phyloP scores from a whole-genome alignment of 2,329 filamentous ascomycete genomes.

The Aspergillaceae sp. region DNA sequence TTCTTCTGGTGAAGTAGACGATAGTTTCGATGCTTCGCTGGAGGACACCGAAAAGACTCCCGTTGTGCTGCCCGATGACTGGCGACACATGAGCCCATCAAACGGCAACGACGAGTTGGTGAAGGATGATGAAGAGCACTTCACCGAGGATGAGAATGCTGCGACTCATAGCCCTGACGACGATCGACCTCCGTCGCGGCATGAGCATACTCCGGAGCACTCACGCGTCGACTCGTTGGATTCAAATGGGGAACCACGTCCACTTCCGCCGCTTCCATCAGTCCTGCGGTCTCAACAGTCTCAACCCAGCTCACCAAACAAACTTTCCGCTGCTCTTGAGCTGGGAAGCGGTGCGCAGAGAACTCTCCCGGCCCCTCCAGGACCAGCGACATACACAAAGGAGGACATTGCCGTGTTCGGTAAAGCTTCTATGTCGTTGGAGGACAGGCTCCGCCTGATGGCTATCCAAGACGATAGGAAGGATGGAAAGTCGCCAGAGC shows the following conservation, averaged over 20 bases:
- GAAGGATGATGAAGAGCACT: constrained; percentile 51
- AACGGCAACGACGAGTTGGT: no score
- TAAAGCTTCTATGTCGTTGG: constrained; percentile 68
- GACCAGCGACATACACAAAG: constrained; percentile 59
- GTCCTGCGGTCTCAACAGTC: constrained; percentile 26
- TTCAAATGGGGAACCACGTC: constrained; percentile 73
- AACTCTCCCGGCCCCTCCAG: constrained; percentile 63
- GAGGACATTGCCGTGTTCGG: constrained; percentile 69
- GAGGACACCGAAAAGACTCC: constrained; percentile 97
- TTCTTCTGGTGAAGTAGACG: constrained; percentile 58
- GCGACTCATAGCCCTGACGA: constrained; percentile 56
- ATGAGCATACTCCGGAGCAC: constrained; percentile 29
- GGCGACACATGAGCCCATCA: constrained; percentile 51
- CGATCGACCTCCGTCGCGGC: constrained; percentile 41
- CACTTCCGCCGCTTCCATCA: constrained; percentile 74
- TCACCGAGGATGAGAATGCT: constrained; percentile 49
- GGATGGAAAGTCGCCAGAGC: constrained; percentile 1
- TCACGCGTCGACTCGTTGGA: constrained; percentile 62
- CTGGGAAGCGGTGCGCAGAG: constrained; percentile 59
- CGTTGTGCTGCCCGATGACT: constrained; percentile 94
- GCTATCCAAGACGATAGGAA: constrained; percentile 60
- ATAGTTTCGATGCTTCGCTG: constrained; percentile 91
- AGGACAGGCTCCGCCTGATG: constrained; percentile 81
- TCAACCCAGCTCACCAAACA: constrained; percentile 49
- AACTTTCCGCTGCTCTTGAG: constrained; percentile 64